A percentile compares a stretch with the other conserved stretches of the same genome.
Evolutionary conservation across 495 filamentous ascomycete genomes (phyloP).

Genomic region (Beverwykella pulmonaria): DNA sequence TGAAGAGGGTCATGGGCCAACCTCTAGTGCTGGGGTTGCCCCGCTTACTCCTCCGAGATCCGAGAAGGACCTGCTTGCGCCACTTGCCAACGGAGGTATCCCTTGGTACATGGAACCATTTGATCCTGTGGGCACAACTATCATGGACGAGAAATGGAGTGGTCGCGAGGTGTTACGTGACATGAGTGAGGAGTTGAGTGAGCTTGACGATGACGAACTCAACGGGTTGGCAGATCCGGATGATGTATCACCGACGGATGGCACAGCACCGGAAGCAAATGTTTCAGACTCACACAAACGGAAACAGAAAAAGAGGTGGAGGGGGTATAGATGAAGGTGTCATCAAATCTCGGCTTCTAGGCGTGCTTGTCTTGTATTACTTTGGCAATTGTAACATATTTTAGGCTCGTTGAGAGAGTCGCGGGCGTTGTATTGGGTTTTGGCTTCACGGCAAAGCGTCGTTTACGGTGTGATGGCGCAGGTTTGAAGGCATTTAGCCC

Average conservation of each 20-base stretch:
- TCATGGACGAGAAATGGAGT: constrained; percentile 76
- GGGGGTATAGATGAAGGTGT: constrained; percentile 23
- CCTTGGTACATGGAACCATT: constrained; percentile 88
- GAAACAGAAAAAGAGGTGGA: constrained; percentile 33
- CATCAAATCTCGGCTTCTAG: constrained; percentile 4
- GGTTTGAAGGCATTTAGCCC: neutral
- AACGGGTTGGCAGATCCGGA: constrained; percentile 58
- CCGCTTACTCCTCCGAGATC: constrained; percentile 49
- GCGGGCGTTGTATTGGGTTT: constrained; percentile 2
- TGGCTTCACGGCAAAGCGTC: neutral
- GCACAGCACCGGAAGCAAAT: constrained; percentile 17
- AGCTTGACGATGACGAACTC: constrained; percentile 85
- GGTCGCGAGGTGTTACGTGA: constrained; percentile 73
- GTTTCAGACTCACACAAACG: constrained; percentile 26
- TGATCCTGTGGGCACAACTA: constrained; percentile 73
- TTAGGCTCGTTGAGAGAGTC: neutral
- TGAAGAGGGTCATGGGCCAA: neutral
- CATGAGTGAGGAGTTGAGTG: constrained; percentile 83
- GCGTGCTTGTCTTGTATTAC: constrained; percentile 19
- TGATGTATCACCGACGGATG: constrained; percentile 25
- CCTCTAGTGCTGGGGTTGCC: constrained; percentile 1
- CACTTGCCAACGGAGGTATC: constrained; percentile 71
- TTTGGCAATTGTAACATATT: constrained; percentile 23
- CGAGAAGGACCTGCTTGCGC: constrained; percentile 56
- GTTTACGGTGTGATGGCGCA: neutral